Evolutionary conservation across 768 basidiomycete genomes (phyloP), one percentile per base, ranked within the genome.

Genomic region (Leccinum obscurum): DNA sequence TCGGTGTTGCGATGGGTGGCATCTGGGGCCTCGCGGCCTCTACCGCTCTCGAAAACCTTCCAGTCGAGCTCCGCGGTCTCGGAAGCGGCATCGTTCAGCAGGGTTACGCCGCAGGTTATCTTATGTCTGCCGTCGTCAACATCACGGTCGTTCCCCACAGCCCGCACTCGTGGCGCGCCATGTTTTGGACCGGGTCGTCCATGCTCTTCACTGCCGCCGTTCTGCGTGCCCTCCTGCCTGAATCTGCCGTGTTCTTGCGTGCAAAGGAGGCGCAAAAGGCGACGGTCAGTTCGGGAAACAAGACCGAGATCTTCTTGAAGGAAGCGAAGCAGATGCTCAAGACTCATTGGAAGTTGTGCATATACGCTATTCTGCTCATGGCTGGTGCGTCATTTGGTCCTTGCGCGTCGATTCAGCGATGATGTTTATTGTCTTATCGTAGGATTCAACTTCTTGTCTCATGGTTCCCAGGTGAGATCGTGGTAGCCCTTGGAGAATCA

Each of bases 41-140:
- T 0, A 94, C 90, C 1, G 87, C 90, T 0, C 87, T 96, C 44
- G 95, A 98, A 71, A 95, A 93, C 70, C 81, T 96, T 15, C 95
- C 95, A 0, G 87, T 90, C n/a, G 90, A 92, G 67, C 85, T 86
- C 30, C 90, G 95, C 70, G 96, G 96, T 35, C 78, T 97, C 6
- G 88, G 87, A 4, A 88, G 86, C 35, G 95, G 96, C 11, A 79
- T 97, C 56, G 72, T 98, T 13, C 95, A 98, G 66, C 87, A 95
- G 71, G 95, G 93, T n/a, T 96, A 96, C 67, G 91, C 93, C 0
- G 81, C 87, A 9, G 95, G 95, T 3, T 95, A 89, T 70, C 85
- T 97, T 20, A 63, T 96, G 57, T 90, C 93, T 0, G 93, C 94
- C 3, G 82, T 90, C 56, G 83, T 95, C 78, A 93, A 93, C 69